Percentiles rank a stretch among this genome's conserved stretches.
phyloP scores from a whole-genome alignment of 2,329 filamentous ascomycete species.

The Sporothrix protearum region DNA sequence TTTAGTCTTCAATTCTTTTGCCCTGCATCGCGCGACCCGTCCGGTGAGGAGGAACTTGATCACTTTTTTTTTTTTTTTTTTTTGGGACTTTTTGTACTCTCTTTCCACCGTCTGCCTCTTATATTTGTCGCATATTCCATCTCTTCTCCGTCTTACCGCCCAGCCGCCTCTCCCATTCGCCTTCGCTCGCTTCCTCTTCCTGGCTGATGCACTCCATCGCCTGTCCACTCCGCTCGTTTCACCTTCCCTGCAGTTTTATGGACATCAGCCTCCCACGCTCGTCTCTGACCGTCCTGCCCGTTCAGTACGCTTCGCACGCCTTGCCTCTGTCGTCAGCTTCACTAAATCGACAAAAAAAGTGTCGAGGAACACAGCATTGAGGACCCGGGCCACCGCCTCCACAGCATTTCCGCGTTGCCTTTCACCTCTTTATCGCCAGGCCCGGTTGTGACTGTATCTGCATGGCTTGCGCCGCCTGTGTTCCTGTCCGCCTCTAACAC shows the following conservation, averaged over 20 bases:
- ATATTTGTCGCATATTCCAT: background rate
- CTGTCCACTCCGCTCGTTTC: constrained; percentile 17
- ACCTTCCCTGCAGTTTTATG: constrained; percentile 14
- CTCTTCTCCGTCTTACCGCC: background rate
- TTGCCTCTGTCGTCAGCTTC: background rate
- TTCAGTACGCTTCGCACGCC: background rate
- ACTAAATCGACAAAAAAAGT: background rate
- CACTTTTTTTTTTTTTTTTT: background rate
- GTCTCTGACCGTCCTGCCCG: background rate
- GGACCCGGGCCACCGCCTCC: background rate
- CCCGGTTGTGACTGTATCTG: constrained; percentile 8
- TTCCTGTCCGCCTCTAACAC: background rate
- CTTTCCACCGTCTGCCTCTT: background rate
- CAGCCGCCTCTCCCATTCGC: background rate
- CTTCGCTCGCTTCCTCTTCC: background rate
- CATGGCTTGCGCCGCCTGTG: background rate
- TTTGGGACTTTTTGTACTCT: background rate
- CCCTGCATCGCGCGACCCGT: background rate
- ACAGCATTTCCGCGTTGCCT: background rate
- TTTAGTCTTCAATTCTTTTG: background rate
- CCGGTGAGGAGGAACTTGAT: constrained; percentile 1
- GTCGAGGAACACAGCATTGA: background rate
- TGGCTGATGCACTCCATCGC: constrained; percentile 8
- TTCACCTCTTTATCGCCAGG: background rate
- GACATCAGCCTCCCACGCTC: constrained; percentile 9